Conservation (phyloP, 2,329 filamentous ascomycete genomes). For the Talaromyces sp. region DNA sequence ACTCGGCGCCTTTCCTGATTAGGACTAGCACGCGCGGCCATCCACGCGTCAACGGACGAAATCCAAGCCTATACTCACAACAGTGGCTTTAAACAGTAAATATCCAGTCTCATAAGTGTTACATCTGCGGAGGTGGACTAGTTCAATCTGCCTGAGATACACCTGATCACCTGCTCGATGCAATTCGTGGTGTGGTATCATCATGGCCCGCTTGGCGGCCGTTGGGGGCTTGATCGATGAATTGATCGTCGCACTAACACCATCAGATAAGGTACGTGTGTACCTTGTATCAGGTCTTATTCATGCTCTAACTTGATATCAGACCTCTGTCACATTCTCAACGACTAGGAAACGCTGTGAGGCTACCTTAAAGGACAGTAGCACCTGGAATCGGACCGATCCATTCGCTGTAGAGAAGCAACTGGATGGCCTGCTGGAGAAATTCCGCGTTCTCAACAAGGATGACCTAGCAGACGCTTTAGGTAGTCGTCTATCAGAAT, state of each 20-base stretch:
- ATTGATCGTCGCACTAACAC: constrained; percentile 51
- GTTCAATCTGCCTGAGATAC: not conserved
- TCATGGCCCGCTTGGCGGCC: constrained; percentile 68
- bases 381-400: constrained; percentile 61
- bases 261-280: constrained; percentile 13
- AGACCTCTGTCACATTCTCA: constrained; percentile 31
- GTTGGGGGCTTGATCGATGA: constrained; percentile 65
- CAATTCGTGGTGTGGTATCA: not conserved
- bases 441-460: constrained; percentile 74
- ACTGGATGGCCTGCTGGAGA: constrained; percentile 74
- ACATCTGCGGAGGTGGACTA: not conserved
- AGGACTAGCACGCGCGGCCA: constrained; percentile 8
- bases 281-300: not conserved
- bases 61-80: constrained; percentile 52
- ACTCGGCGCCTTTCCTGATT: constrained; percentile 1
- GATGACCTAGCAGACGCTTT: constrained; percentile 74
- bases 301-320: not conserved
- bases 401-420: constrained; percentile 67
- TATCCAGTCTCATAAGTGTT: constrained; percentile 41
- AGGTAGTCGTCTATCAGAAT: constrained; percentile 54
- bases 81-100: constrained; percentile 26
- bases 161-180: not conserved
- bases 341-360: constrained; percentile 31
- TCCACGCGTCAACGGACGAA: constrained; percentile 40
- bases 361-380: constrained; percentile 38